Evolutionary conservation across 1,139 yeast genomes (phyloP), one percentile per base, ranked within the genome.

Genomic region (Sugiyamaella pinicola): DNA sequence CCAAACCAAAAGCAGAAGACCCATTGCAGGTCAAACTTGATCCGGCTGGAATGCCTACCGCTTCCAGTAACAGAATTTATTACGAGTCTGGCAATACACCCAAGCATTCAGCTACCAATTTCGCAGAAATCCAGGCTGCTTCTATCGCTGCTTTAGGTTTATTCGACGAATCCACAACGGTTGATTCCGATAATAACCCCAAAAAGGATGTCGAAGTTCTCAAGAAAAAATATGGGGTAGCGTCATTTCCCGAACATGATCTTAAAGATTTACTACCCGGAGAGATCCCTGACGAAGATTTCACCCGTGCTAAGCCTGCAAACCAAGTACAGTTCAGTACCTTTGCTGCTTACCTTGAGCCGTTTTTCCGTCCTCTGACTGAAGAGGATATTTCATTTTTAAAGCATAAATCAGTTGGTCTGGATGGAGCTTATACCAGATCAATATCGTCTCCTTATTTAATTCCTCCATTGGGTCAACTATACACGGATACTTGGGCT

Each of bases 251-350:
- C 0, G 81, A 83, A 26, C 77, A 77, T 43, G 96, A 91, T 65
- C 73, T 95, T 43, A 77, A 81, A 60, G 86, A 84, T 52, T 70
- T 86, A 58, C 75, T 95, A 39, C 96, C 99, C 0, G 99, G 99
- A 2, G 81, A 76, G 35, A 84, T 90, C 24, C 99, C 99, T 8
- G 83, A 87, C 67, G 80, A 79, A 52, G 99, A 93, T 68, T 90
- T 87, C 64, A 85, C 96, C 8, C 82, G 84, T 58, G 83, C 83
- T 19, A 91, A 91, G 64, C 97, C 97, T 6, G 73, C 89, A 1
- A 91, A 88, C 68, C 99, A 93, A 71, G 95, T 93, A 18, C 97
- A 90, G 64, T 90, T 87, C 68, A 78, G 89, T 15, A 91, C 99
- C 0, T 95, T 88, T 68, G 85, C 88, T 58, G 74, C 93, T 0